These are phyloP conservation scores for Candida xiaguanensis DNA, from an alignment of 805 yeast species.

Conservation along the genomic window DNA sequence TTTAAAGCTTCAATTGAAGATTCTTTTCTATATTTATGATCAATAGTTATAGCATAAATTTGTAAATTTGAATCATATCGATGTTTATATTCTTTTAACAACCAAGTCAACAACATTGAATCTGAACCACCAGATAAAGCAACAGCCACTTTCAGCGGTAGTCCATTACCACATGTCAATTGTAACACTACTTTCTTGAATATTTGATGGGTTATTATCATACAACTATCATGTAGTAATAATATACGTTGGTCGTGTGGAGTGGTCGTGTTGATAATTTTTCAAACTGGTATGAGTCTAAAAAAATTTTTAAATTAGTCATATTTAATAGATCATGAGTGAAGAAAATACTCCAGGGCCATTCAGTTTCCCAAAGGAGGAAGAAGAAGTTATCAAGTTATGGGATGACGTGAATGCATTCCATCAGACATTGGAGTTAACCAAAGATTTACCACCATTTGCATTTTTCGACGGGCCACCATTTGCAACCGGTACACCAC, in stretches of 20 bases:
- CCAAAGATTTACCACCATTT: conserved; percentile 81
- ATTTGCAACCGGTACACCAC: conserved; percentile 99
- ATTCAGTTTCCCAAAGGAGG: conserved; percentile 85
- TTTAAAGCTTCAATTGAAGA: conserved; percentile 47
- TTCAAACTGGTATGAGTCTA: background rate
- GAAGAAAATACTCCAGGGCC: conserved; percentile 17
- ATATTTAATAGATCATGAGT: conserved; percentile 13
- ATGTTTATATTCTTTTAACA: conserved; percentile 38
- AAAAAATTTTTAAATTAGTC: conserved; percentile 6
- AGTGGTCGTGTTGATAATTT: background rate
- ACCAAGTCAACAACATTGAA: conserved; percentile 63
- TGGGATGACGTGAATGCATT: conserved; percentile 97
- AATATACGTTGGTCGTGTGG: conserved; percentile 6
- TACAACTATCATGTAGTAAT: background rate
- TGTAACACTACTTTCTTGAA: background rate
- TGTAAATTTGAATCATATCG: conserved; percentile 22
- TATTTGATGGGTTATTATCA: conserved; percentile 4
- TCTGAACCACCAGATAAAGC: conserved; percentile 84
- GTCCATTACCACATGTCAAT: background rate
- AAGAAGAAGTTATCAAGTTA: conserved; percentile 69
- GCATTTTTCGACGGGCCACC: conserved; percentile 99
- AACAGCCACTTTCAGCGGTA: conserved; percentile 38
- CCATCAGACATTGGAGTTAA: conserved; percentile 75
- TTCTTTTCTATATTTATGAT: conserved; percentile 54
- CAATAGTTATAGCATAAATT: conserved; percentile 59